phyloP scores from a whole-genome alignment of 768 basidiomycete species.

The Gymnopilus junonius region DNA sequence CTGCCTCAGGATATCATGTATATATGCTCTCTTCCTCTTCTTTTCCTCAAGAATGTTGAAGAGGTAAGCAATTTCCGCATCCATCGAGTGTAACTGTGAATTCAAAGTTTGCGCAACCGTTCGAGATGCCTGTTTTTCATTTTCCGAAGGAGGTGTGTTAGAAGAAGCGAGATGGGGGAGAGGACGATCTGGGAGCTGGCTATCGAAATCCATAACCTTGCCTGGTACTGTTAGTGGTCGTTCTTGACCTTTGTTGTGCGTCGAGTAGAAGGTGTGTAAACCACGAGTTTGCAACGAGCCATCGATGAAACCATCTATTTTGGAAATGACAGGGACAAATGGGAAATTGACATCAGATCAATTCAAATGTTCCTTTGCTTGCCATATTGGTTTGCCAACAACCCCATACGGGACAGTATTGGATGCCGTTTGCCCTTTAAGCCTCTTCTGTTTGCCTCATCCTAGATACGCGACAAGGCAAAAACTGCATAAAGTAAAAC shows the following conservation, averaged over 20 bases:
- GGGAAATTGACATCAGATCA: no score
- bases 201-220: not conserved
- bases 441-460: no score
- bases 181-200: not conserved
- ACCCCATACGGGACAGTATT: no score
- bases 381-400: no score
- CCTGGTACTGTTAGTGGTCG: not conserved
- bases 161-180: not conserved
- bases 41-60: not conserved
- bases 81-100: not conserved
- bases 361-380: no score
- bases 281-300: no score
- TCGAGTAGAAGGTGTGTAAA: not conserved
- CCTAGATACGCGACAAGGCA: no score
- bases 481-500: no score
- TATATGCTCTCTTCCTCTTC: not conserved
- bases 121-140: not conserved
- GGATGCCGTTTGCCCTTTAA: no score
- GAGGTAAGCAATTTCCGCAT: not conserved
- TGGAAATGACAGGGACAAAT: no score
- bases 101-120: not conserved
- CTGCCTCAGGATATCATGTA: not conserved
- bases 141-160: not conserved
- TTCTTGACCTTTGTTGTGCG: not conserved
- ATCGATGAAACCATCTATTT: no score